A percentile compares a stretch with the other conserved stretches of the same genome.
Evolutionary conservation across 345 rosid genomes (phyloP).

Genomic region (Citrus medica): DNA sequence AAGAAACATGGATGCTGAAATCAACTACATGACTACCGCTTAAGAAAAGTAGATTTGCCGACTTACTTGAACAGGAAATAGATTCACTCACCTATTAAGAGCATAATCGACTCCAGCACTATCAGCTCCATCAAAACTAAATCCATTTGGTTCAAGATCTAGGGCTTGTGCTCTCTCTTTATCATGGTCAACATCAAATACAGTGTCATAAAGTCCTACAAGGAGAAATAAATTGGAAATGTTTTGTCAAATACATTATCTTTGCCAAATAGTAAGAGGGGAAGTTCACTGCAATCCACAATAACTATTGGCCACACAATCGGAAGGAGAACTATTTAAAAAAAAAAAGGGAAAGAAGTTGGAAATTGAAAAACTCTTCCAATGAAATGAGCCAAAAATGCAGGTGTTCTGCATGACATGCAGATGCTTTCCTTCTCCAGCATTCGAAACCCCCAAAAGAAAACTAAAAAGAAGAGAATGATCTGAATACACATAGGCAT

Average conservation of each 20-base stretch:
- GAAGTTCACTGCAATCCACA: neutral
- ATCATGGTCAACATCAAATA: slow-evolving; percentile 88
- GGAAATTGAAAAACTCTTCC: neutral
- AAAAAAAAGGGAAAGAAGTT: neutral
- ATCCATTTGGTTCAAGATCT: slow-evolving; percentile 92
- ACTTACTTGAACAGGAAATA: neutral
- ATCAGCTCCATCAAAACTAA: slow-evolving; percentile 86
- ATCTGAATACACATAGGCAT: neutral
- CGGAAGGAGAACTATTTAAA: neutral
- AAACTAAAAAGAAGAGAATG: neutral
- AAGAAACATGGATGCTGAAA: neutral
- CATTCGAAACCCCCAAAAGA: neutral
- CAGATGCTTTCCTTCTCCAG: neutral
- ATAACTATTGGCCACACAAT: neutral
- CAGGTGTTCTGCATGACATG: neutral
- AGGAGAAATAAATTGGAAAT: slow-evolving; percentile 19
- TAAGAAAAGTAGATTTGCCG: neutral
- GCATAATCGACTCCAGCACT: slow-evolving; percentile 78
- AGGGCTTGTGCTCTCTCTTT: slow-evolving; percentile 78
- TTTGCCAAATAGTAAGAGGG: neutral
- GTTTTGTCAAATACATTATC: slow-evolving; percentile 5
- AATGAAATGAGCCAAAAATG: neutral
- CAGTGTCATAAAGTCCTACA: slow-evolving; percentile 84
- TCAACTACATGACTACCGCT: neutral
- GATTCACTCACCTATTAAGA: slow-evolving; percentile 58